Evolutionary conservation across 805 yeast species (phyloP).

Genomic region (Yarrowia yakushimensis): DNA sequence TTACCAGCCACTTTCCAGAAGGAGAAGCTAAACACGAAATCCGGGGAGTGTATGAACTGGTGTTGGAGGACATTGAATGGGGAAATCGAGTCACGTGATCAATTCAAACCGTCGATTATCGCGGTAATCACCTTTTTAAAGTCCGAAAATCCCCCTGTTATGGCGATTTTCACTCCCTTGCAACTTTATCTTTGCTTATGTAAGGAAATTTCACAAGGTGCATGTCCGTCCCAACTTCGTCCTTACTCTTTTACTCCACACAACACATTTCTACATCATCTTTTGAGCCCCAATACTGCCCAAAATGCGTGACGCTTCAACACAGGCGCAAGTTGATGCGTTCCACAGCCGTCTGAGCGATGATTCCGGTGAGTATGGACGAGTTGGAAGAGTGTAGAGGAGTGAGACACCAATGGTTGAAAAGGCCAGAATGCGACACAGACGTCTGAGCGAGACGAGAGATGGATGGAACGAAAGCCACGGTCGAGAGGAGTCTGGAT

Average conservation of each 20-base stretch:
- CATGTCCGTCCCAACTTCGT: too few relatives aligned
- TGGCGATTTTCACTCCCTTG: too few relatives aligned
- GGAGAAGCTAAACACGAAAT: not conserved
- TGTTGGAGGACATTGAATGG: too few relatives aligned
- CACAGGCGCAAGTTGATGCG: conserved; percentile 22
- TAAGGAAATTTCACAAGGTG: conserved; percentile 1
- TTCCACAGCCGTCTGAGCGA: conserved; percentile 21
- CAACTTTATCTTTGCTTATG: not conserved
- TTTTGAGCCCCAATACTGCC: not conserved
- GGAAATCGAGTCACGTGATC: not conserved
- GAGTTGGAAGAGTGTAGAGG: not conserved
- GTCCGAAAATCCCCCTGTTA: too few relatives aligned
- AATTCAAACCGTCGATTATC: not conserved
- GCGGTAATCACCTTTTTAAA: not conserved
- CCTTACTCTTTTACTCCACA: conserved; percentile 1
- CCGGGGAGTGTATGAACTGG: not conserved
- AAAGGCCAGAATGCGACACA: not conserved
- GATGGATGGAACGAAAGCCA: not conserved
- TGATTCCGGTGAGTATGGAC: conserved; percentile 6
- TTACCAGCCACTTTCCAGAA: conserved; percentile 4
- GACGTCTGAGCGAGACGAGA: not conserved
- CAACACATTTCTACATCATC: not conserved
- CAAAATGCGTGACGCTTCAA: conserved; percentile 18
- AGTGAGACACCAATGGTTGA: not conserved
- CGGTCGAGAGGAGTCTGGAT: not conserved